phyloP scores from a whole-genome alignment of 2,329 filamentous ascomycete genomes.

The Celoporthe dispersa region DNA sequence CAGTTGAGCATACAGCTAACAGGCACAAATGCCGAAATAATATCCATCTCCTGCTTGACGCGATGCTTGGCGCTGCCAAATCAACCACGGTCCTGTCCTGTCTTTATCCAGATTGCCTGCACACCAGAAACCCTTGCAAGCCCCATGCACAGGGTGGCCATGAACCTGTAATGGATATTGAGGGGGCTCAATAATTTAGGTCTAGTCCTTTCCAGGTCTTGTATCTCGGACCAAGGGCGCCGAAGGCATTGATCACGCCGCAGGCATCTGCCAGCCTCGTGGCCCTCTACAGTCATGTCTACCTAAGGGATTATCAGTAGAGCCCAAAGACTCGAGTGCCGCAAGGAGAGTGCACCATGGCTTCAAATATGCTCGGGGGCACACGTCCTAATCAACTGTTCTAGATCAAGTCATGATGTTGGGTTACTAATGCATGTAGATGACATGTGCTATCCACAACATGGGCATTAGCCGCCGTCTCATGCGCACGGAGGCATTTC shows the following conservation, averaged over 20 bases:
- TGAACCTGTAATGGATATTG: neutral
- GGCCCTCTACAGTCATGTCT: neutral
- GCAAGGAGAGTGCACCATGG: neutral
- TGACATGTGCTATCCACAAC: neutral
- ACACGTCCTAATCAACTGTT: neutral
- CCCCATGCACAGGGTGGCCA: neutral
- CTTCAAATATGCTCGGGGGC: neutral
- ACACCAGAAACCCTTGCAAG: constrained; percentile 12
- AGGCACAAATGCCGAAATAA: neutral
- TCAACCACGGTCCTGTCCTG: neutral
- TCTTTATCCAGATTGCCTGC: constrained; percentile 28
- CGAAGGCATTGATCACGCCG: constrained; percentile 4
- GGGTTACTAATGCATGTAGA: neutral
- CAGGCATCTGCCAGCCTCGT: neutral
- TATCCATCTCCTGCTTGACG: neutral
- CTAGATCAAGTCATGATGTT: neutral
- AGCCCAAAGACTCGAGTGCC: neutral
- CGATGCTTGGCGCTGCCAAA: constrained; percentile 9
- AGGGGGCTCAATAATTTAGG: neutral
- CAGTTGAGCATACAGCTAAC: neutral
- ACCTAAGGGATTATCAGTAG: neutral
- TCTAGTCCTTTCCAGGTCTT: neutral
- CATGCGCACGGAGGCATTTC: neutral
- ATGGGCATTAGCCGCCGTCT: neutral
- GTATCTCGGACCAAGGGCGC: constrained; percentile 15